Evolutionary conservation across 441 rosid species (phyloP), one percentile per base, ranked within the genome.

Genomic region (Croton laevigatus): DNA sequence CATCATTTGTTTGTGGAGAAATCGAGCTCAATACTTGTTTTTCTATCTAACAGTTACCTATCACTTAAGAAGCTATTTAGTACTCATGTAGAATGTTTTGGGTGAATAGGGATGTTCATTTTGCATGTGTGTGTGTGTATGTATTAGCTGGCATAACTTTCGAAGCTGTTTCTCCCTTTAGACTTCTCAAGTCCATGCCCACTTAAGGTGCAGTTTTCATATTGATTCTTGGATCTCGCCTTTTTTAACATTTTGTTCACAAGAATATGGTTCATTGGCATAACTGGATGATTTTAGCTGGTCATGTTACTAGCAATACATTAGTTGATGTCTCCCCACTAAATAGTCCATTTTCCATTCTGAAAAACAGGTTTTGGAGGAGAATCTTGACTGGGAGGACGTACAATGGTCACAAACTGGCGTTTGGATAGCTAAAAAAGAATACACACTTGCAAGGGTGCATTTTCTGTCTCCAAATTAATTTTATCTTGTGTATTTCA

Each of bases 371-470:
- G 97, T 93, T 48, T 46, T 95, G 85, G 97, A 84, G 81, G 99
- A 95, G 71, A 91, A 87, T 66, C 82, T 95, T 2, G 99, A 95
- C 67, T 95, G 99, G 99, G 99, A 95, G 75, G 99, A 91, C 72
- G 92, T 95, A 75, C 96, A 93, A 66, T 96, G 99, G 98, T 96
- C 99, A 11, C 98, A 96, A 55, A 91, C 97, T 59, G 99, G 99
- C 46, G 99, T 93, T 62, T 89, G 96, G 97, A 85, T 95, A 69
- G 95, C 92, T 69, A 98, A 96, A 49, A 93, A 91, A 82, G 97
- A 91, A 75, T 93, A 89, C 74, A 74, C 86, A 2, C 89, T 95
- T 69, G 97, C 98, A 20, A 87, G 97, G 79, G 95, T 89, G 79
- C 98, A 93, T 81, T 95, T 93, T 75, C 80, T 93, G 42, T 86